A percentile compares a stretch with the other conserved stretches of the same genome.
Conservation (phyloP, 345 rosid species). For the Populus deltoides region DNA sequence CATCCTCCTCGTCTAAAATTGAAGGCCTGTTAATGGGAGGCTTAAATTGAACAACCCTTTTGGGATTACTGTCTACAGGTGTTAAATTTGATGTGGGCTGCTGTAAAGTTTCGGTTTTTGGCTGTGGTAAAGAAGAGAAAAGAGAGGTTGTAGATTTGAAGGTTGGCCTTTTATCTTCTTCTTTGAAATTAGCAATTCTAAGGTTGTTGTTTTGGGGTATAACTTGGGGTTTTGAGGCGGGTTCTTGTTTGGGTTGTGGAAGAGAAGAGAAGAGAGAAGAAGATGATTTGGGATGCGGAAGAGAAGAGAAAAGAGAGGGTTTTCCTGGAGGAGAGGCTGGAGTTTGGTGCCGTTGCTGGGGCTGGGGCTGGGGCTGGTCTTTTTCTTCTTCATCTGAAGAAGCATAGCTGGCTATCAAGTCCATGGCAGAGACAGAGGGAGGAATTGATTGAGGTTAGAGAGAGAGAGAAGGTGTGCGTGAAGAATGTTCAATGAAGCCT, state of each 20-base stretch:
- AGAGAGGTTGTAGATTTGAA: slow-evolving; percentile 11
- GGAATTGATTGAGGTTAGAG: not conserved
- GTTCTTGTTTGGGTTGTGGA: slow-evolving; percentile 45
- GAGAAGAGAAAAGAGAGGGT: not conserved
- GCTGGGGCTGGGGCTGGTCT: slow-evolving; percentile 3
- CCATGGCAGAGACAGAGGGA: slow-evolving; percentile 26
- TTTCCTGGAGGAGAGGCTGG: slow-evolving; percentile 12
- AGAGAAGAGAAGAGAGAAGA: slow-evolving; percentile 45
- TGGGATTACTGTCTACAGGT: slow-evolving; percentile 21
- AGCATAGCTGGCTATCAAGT: slow-evolving; percentile 76
- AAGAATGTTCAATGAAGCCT: too few species aligned
- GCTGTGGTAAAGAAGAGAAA: slow-evolving; percentile 54
- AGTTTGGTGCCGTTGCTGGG: not conserved
- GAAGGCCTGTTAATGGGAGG: slow-evolving; percentile 37
- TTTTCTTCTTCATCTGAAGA: slow-evolving; percentile 84
- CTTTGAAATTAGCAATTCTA: not conserved
- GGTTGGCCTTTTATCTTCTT: not conserved
- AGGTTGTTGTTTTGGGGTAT: not conserved
- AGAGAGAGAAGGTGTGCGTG: too few species aligned
- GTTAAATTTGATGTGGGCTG: slow-evolving; percentile 3
- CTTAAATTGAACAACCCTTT: slow-evolving; percentile 69
- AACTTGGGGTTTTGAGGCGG: slow-evolving; percentile 13
- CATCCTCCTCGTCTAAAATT: slow-evolving; percentile 7
- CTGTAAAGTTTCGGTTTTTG: slow-evolving; percentile 31
- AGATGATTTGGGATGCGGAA: slow-evolving; percentile 24